phyloP scores from a whole-genome alignment of 2,329 filamentous ascomycete species.

The Metarhizium humberi region DNA sequence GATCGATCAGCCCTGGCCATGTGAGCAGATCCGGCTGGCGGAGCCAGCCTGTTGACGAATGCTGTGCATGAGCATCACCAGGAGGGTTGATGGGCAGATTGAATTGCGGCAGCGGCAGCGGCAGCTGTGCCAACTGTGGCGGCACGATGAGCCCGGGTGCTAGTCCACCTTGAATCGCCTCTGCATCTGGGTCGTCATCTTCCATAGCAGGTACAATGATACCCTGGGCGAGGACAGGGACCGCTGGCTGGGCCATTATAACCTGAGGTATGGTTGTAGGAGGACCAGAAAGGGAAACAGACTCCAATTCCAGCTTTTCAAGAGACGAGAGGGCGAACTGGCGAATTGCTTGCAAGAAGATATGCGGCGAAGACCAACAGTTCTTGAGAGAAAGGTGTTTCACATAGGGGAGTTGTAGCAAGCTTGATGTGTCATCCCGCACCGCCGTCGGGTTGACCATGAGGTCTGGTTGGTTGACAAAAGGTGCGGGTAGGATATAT shows the following conservation, averaged over 20 bases:
- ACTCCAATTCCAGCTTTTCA: slow-evolving; percentile 48
- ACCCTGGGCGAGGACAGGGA: neutral
- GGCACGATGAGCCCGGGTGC: neutral
- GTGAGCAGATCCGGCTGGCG: slow-evolving; percentile 23
- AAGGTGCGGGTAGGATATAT: slow-evolving; percentile 52
- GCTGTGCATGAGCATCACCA: neutral
- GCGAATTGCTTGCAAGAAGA: slow-evolving; percentile 42
- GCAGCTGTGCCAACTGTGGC: neutral
- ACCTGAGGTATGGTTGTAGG: slow-evolving; percentile 18
- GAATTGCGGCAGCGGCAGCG: neutral
- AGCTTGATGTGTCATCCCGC: slow-evolving; percentile 20
- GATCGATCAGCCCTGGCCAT: slow-evolving; percentile 33
- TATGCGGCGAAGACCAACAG: slow-evolving; percentile 55
- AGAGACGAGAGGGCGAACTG: slow-evolving; percentile 37
- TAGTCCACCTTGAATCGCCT: neutral
- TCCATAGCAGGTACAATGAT: neutral
- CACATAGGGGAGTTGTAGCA: slow-evolving; percentile 47
- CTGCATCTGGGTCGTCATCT: neutral
- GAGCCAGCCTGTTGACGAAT: neutral
- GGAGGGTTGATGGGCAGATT: neutral
- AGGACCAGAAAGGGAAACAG: slow-evolving; percentile 52
- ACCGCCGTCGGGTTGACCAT: slow-evolving; percentile 23
- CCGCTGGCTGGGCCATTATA: slow-evolving; percentile 5
- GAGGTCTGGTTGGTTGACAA: slow-evolving; percentile 25
- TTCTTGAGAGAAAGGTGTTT: slow-evolving; percentile 55